These are phyloP conservation scores for Pythium vanterpoolii DNA, from an alignment of 352 stramenopile genomes.

Conservation along the genomic window DNA sequence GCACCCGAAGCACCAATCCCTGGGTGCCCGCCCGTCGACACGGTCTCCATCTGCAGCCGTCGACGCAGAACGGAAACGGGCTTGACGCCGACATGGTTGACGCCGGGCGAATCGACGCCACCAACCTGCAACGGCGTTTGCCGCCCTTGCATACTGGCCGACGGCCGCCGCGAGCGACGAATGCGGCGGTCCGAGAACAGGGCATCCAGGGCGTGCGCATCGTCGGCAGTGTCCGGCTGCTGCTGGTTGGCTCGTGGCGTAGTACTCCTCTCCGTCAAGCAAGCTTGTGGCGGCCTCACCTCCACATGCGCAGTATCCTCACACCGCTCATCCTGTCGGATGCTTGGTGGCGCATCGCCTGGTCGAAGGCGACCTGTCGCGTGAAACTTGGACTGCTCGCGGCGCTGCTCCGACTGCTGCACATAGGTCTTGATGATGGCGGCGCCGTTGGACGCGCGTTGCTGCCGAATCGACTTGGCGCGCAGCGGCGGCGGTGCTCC, in stretches of 20 bases:
- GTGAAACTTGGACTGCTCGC: constrained; percentile 26
- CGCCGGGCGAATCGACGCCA: background rate
- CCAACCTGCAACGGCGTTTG: background rate
- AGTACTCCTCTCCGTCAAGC: background rate
- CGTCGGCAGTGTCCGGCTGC: constrained; percentile 2
- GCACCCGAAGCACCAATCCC: background rate
- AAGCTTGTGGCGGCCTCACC: background rate
- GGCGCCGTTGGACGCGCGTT: constrained; percentile 25
- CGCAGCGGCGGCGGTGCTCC: constrained; percentile 8
- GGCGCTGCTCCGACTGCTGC: constrained; percentile 24
- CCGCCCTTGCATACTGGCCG: constrained; percentile 6
- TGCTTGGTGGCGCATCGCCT: background rate
- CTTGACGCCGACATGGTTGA: constrained; percentile 3
- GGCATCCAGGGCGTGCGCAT: constrained; percentile 23
- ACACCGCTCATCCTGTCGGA: background rate
- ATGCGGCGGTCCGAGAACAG: constrained; percentile 28
- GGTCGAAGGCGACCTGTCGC: background rate
- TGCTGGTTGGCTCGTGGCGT: background rate
- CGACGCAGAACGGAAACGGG: constrained; percentile 9
- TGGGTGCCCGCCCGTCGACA: background rate
- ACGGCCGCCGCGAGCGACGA: constrained; percentile 29
- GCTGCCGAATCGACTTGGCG: constrained; percentile 24
- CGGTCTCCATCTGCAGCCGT: constrained; percentile 15
- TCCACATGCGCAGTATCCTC: constrained; percentile 3
- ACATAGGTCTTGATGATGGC: constrained; percentile 27